Conservation (phyloP, 805 yeast genomes). For the Middelhovenomyces tepae region DNA sequence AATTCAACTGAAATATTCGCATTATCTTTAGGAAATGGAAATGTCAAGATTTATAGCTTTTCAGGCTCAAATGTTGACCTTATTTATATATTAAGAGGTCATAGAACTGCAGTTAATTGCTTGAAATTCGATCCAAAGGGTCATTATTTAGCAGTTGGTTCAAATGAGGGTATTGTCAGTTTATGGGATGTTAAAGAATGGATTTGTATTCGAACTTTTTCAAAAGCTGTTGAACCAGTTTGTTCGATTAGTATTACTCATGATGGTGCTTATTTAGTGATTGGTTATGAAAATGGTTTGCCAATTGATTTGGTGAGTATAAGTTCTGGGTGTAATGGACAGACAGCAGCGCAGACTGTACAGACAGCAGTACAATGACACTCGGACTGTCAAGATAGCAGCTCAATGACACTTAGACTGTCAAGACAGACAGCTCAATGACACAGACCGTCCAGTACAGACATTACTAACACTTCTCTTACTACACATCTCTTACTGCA, state of each 20-base stretch:
- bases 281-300: conserved; percentile 34
- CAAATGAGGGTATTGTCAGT: conserved; percentile 48
- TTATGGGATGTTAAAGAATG: conserved; percentile 39
- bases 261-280: conserved; percentile 40
- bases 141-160: conserved; percentile 41
- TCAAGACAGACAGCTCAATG: too few relatives aligned
- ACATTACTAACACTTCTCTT: too few relatives aligned
- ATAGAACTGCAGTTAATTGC: conserved; percentile 42
- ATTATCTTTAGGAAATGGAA: conserved; percentile 43
- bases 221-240: conserved; percentile 32
- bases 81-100: conserved; percentile 31
- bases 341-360: not conserved
- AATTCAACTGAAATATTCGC: conserved; percentile 29
- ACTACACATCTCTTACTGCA: too few relatives aligned
- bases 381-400: too few relatives aligned
- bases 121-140: conserved; percentile 47
- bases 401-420: too few relatives aligned
- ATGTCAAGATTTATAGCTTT: conserved; percentile 21
- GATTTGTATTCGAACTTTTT: conserved; percentile 31
- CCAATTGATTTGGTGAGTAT: conserved; percentile 33
- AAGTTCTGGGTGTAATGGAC: too few relatives aligned
- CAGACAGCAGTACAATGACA: too few relatives aligned
- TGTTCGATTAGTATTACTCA: conserved; percentile 32
- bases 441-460: too few relatives aligned
- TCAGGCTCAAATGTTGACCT: conserved; percentile 1